Conservation (phyloP, 306 rosid genomes). For the Vigna radiata region DNA sequence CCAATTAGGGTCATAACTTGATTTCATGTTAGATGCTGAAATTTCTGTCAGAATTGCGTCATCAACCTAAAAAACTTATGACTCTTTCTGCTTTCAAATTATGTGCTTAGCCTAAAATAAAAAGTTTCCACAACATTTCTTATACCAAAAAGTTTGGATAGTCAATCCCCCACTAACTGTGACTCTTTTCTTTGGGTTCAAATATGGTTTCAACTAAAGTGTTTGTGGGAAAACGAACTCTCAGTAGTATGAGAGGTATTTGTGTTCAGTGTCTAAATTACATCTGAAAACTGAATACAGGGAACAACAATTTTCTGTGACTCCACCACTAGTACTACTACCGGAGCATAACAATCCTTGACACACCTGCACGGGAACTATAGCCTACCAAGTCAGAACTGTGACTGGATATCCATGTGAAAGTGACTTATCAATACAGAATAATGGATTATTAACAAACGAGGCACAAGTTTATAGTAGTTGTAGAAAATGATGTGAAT, state of each 20-base stretch:
- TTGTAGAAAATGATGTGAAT: constrained; percentile 35
- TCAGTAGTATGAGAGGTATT: background rate
- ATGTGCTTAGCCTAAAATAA: background rate
- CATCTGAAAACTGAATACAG: background rate
- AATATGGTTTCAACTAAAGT: background rate
- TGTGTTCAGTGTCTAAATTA: background rate
- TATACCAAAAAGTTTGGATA: background rate
- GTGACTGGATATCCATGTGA: background rate
- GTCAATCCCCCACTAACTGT: background rate
- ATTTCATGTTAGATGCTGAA: constrained; percentile 9
- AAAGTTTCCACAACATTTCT: background rate
- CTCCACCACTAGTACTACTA: background rate
- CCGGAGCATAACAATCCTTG: background rate
- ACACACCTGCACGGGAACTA: background rate
- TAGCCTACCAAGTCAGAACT: background rate
- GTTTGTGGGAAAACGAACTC: background rate
- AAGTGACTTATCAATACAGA: constrained; percentile 17
- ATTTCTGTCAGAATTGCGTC: constrained; percentile 12
- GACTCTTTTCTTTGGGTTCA: background rate
- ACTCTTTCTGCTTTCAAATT: background rate
- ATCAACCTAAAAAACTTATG: background rate
- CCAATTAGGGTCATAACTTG: background rate
- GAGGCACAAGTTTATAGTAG: background rate
- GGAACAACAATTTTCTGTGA: background rate
- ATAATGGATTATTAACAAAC: background rate